Conservation (phyloP, 129 eudicot species). For the Flaveria bidentis region DNA sequence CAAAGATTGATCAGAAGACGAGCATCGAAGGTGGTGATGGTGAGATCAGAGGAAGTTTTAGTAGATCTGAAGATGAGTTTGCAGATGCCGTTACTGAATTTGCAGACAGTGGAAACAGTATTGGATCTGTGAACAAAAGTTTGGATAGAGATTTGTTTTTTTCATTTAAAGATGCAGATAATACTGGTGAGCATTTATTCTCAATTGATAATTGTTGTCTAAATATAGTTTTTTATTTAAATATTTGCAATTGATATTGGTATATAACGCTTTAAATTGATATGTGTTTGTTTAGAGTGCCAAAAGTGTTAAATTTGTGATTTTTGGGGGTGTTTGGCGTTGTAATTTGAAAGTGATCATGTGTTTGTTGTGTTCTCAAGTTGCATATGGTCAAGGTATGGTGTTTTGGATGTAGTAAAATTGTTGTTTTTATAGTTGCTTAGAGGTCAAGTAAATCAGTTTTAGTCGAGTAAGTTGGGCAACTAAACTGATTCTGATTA, state of each 20-base stretch:
- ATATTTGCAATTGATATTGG: neutral
- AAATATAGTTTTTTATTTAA: neutral
- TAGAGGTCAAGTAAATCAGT: neutral
- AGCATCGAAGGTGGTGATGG: constrained; percentile 28
- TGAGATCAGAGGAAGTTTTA: constrained; percentile 42
- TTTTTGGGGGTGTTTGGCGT: neutral
- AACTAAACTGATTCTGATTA: neutral
- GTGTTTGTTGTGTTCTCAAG: constrained; percentile 2
- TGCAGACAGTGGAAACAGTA: constrained; percentile 48
- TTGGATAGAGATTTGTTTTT: constrained; percentile 35
- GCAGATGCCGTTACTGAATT: constrained; percentile 76
- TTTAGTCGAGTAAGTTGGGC: neutral
- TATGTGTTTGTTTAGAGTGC: neutral
- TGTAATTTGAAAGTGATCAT: neutral
- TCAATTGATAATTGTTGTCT: neutral
- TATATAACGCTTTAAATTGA: neutral
- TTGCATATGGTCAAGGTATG: neutral
- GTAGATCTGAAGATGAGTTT: constrained; percentile 78
- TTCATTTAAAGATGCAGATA: constrained; percentile 35
- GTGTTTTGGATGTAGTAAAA: neutral
- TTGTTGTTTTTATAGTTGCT: neutral
- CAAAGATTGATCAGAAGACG: constrained; percentile 31
- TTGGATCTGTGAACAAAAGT: constrained; percentile 28
- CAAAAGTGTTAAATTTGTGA: neutral
- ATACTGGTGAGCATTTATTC: constrained; percentile 27